A percentile compares a stretch with the other conserved stretches of the same genome.
Conservation (phyloP, 2,329 filamentous ascomycete species). For the Hypoxylon sp. region DNA sequence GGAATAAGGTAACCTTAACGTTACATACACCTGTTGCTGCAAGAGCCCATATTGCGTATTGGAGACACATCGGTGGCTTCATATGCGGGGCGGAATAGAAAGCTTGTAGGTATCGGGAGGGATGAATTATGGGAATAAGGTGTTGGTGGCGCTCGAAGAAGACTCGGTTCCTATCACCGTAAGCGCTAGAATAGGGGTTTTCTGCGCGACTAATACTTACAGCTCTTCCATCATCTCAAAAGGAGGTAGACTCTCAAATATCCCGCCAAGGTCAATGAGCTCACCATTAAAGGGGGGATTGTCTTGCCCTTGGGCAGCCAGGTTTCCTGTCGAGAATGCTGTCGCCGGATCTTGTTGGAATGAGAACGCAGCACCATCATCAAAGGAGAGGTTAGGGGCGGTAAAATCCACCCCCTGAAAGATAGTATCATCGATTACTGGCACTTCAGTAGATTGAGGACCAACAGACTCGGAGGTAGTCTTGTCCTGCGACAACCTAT, state of each 20-base stretch:
- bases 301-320: constrained; percentile 38
- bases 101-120: constrained; percentile 79
- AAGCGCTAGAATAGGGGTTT: constrained; percentile 33
- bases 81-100: constrained; percentile 80
- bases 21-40: constrained; percentile 70
- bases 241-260: constrained; percentile 85
- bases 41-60: constrained; percentile 91
- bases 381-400: constrained; percentile 30
- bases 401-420: constrained; percentile 51
- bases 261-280: constrained; percentile 79
- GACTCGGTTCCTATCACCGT: constrained; percentile 70
- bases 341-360: constrained; percentile 38
- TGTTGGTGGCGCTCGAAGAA: constrained; percentile 84
- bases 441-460: constrained; percentile 41
- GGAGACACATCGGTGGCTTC: constrained; percentile 86
- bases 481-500: constrained; percentile 50
- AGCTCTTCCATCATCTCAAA: constrained; percentile 86
- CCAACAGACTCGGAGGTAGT: constrained; percentile 50
- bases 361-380: constrained; percentile 37
- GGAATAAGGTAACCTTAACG: neutral
- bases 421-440: constrained; percentile 48
- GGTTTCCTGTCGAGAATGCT: constrained; percentile 34
- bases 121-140: constrained; percentile 83
- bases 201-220: constrained; percentile 62
- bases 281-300: constrained; percentile 57